Base-by-base conservation (phyloP, 2,329 filamentous ascomycete species). In the Penicillium sp. region DNA sequence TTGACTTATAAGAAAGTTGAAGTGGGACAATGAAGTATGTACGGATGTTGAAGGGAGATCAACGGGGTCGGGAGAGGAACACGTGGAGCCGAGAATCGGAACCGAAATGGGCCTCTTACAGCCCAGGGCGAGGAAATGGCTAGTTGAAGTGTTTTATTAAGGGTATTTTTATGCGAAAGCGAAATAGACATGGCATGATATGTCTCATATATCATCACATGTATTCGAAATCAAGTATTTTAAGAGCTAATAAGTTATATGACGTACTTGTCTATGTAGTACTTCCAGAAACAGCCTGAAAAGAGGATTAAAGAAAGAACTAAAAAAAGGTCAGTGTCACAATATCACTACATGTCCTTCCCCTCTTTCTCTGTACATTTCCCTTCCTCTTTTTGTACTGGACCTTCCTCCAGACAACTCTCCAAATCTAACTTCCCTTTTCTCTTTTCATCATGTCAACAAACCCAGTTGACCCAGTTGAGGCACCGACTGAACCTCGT, bases 401-500 rank as follows among this genome's bases (percentile, higher is more conserved):
- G 45, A 71, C 4, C 4, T 40, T 53, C 46, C n/a, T 43, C 28
- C 51, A 45, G 46, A 37, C 37, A 44, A 26, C 46, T 33, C 37
- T 33, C n/a, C 33, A 16, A 25, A 25, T 47, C 28, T n/a, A 28
- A 48, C 26, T n/a, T n/a, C n/a, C n/a, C n/a, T n/a, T 36, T n/a
- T 19, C 31, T 37, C 22, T 16, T 38, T 7, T 17, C 42, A 40
- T 26, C 26, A 51, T 52, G 54, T 47, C 47, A 6, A 35, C 35
- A 17, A 33, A 16, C 19, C 22, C 41, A 38, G 19, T 22, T 22
- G 22, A 30, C 16, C 42, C 48, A 38, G 19, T 28, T 16, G 25
- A 46, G 31, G 11, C 65, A 38, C 69, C 73, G 61, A 59, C 62
- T 46, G 57, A 61, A 38, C 42, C 36, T 31, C 65, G 63, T 38